phyloP scores from a whole-genome alignment of 805 yeast species.

The Lachancea quebecensis region DNA sequence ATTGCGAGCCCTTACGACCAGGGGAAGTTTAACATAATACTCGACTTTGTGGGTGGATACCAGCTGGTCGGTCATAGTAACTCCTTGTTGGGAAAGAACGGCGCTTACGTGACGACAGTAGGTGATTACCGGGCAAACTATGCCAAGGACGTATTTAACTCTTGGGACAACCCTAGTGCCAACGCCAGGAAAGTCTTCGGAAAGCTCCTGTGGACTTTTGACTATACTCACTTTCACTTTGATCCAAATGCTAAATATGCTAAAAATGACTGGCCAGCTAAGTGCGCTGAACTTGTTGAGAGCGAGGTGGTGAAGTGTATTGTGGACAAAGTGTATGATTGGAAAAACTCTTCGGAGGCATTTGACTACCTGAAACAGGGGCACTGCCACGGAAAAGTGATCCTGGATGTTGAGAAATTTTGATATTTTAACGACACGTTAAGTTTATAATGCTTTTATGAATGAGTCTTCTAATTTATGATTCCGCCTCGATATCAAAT shows the following conservation, averaged over 20 bases:
- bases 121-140: conserved; percentile 52
- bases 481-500: no score
- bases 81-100: conserved; percentile 41
- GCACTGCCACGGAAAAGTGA: conserved; percentile 62
- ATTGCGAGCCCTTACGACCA: conserved; percentile 25
- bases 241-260: conserved; percentile 27
- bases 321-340: conserved; percentile 50
- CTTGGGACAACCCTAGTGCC: conserved; percentile 33
- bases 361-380: conserved; percentile 43
- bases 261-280: conserved; percentile 34
- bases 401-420: conserved; percentile 41
- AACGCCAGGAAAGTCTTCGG: conserved; percentile 34
- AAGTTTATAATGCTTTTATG: conserved; percentile 1
- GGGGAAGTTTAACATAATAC: conserved; percentile 54
- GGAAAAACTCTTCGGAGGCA: conserved; percentile 53
- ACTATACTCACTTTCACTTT: conserved; percentile 33
- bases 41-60: conserved; percentile 67
- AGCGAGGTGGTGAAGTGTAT: conserved; percentile 40
- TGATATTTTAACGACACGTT: conserved; percentile 11
- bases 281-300: conserved; percentile 41
- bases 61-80: conserved; percentile 41
- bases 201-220: conserved; percentile 31
- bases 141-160: conserved; percentile 30
- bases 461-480: background rate
- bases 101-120: conserved; percentile 49